Conservation (phyloP, 2,329 filamentous ascomycete species). For the Clonostachys byssicola region DNA sequence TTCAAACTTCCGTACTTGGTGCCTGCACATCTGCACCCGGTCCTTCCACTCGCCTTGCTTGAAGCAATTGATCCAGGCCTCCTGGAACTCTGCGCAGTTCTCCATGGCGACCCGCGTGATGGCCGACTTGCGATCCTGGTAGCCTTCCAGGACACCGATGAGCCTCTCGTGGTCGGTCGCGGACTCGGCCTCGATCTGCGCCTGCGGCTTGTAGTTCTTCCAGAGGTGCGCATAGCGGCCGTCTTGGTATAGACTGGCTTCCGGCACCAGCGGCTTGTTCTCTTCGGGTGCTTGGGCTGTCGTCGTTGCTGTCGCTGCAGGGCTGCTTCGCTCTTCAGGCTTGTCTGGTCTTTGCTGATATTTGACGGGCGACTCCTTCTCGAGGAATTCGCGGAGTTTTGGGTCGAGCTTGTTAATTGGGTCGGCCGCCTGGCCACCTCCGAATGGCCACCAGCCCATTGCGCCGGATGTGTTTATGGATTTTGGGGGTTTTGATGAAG, state of each 20-base stretch:
- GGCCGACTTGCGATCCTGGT: conserved; percentile 74
- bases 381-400: conserved; percentile 77
- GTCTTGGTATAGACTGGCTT: conserved; percentile 51
- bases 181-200: conserved; percentile 62
- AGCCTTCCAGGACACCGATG: conserved; percentile 74
- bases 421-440: conserved; percentile 41
- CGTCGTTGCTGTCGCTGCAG: not conserved
- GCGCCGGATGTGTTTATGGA: no score
- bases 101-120: conserved; percentile 83
- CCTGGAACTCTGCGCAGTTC: conserved; percentile 87
- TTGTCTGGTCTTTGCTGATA: conserved; percentile 33
- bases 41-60: conserved; percentile 63
- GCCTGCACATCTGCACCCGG: conserved; percentile 74
- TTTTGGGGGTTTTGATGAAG: no score
- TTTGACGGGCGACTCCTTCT: conserved; percentile 75
- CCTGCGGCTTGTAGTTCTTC: conserved; percentile 80
- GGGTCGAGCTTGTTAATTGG: conserved; percentile 76
- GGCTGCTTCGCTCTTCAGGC: not conserved
- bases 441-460: conserved; percentile 57
- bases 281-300: not conserved
- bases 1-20: conserved; percentile 74
- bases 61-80: conserved; percentile 81
- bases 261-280: conserved; percentile 29
- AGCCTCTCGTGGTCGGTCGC: conserved; percentile 79
- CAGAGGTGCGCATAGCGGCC: conserved; percentile 79